A percentile compares a stretch with the other conserved stretches of the same genome.
Conservation (phyloP, 139 green algal species). For the Chlorella sorokiniana region DNA sequence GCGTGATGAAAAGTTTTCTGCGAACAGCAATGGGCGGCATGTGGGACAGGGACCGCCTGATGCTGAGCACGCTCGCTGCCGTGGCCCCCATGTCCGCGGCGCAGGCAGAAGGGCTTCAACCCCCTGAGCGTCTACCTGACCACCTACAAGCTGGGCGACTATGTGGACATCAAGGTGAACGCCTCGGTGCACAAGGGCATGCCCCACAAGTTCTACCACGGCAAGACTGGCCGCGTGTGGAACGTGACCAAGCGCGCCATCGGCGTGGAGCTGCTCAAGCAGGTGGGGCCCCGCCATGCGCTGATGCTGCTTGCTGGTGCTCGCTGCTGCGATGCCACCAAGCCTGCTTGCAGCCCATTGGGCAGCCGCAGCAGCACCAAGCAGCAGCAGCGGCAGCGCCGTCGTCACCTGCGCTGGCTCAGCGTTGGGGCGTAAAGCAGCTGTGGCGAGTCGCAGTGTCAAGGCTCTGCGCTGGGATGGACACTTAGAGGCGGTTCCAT, state of each 20-base stretch:
- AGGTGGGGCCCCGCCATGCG: slow-evolving; percentile 52
- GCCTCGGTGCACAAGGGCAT: slow-evolving; percentile 97
- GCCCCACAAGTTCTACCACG: slow-evolving; percentile 99
- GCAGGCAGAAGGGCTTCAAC: slow-evolving; percentile 84
- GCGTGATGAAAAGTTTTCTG: no score
- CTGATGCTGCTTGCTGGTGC: no score
- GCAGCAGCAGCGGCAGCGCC: not conserved
- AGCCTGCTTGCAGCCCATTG: not conserved
- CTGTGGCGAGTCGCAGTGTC: no score
- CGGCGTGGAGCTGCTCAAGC: slow-evolving; percentile 98
- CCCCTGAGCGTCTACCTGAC: slow-evolving; percentile 91
- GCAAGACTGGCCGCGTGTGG: slow-evolving; percentile 95
- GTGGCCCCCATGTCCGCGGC: not conserved
- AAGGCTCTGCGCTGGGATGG: no score
- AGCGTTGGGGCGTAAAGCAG: no score
- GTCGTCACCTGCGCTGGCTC: no score
- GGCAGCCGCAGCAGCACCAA: no score
- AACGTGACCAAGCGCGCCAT: slow-evolving; percentile 98
- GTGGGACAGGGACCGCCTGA: not conserved
- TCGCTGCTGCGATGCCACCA: not conserved
- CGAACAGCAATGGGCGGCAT: no score
- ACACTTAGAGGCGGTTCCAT: no score
- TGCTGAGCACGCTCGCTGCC: not conserved
- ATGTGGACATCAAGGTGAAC: slow-evolving; percentile 99
- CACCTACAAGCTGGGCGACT: slow-evolving; percentile 95